A percentile compares a stretch with the other conserved stretches of the same genome.
Evolutionary conservation across 345 rosid species (phyloP).

Genomic region (Salix purpurea): DNA sequence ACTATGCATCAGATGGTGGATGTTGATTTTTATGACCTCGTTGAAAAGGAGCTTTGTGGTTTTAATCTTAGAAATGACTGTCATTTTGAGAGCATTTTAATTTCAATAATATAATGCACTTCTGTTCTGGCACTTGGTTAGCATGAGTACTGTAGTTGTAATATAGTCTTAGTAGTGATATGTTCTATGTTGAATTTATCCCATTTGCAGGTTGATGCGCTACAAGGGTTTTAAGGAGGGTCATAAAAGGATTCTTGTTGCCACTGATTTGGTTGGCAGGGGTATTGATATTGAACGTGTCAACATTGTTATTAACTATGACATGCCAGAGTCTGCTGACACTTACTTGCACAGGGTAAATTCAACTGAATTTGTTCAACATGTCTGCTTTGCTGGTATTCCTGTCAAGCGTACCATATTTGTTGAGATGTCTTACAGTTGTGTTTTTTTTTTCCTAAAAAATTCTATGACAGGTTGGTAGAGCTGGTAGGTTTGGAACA

Average conservation of each 20-base stretch:
- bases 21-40: background rate
- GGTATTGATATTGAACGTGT: conserved; percentile 98
- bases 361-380: background rate
- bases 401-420: background rate
- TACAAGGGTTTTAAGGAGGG: conserved; percentile 99
- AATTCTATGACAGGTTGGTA: conserved; percentile 59
- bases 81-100: background rate
- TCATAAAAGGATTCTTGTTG: conserved; percentile 93
- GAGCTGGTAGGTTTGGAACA: conserved; percentile 99
- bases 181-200: background rate
- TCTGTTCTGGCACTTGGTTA: background rate
- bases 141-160: background rate
- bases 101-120: background rate
- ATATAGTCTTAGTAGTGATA: background rate
- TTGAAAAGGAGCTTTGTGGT: background rate
- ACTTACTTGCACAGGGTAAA: conserved; percentile 93
- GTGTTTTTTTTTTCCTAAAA: background rate
- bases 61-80: too few relatives aligned
- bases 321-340: conserved; percentile 99
- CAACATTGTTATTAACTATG: conserved; percentile 95
- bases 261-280: conserved; percentile 93
- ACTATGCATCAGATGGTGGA: too few relatives aligned
- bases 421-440: background rate
- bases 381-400: background rate
- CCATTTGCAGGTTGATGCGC: conserved; percentile 64